Percentiles rank a stretch among this genome's conserved stretches.
Evolutionary conservation across 2,329 filamentous ascomycete species (phyloP).

Genomic region (Botrytis squamosa): DNA sequence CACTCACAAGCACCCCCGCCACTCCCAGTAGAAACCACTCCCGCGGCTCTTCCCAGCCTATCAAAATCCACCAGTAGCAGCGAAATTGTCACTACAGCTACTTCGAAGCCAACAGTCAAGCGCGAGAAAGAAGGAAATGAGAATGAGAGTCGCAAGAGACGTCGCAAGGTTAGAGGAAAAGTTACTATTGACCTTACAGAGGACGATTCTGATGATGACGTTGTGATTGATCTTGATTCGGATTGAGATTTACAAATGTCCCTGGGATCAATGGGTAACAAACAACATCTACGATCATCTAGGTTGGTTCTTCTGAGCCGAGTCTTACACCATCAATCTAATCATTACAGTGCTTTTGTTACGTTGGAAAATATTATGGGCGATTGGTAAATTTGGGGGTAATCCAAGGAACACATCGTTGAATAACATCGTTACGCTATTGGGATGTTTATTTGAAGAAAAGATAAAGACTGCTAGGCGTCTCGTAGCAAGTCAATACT

Average conservation of each 20-base stretch:
- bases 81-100: background rate
- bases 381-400: background rate
- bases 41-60: background rate
- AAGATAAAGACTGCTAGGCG: background rate
- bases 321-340: no score
- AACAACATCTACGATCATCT: background rate
- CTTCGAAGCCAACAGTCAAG: background rate
- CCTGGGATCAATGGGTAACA: background rate
- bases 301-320: no score
- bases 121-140: background rate
- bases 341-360: background rate
- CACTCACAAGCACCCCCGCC: background rate
- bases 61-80: background rate
- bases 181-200: constrained; percentile 12
- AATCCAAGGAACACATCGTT: background rate
- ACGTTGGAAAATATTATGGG: background rate
- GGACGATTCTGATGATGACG: background rate
- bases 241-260: background rate
- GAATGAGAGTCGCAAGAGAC: background rate
- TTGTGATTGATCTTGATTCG: background rate
- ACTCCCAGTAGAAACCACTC: background rate
- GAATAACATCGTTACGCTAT: background rate
- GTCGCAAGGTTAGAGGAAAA: background rate
- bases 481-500: background rate
- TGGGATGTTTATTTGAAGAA: background rate